phyloP scores from a whole-genome alignment of 768 basidiomycete species.

The Agrocybe praecox region DNA sequence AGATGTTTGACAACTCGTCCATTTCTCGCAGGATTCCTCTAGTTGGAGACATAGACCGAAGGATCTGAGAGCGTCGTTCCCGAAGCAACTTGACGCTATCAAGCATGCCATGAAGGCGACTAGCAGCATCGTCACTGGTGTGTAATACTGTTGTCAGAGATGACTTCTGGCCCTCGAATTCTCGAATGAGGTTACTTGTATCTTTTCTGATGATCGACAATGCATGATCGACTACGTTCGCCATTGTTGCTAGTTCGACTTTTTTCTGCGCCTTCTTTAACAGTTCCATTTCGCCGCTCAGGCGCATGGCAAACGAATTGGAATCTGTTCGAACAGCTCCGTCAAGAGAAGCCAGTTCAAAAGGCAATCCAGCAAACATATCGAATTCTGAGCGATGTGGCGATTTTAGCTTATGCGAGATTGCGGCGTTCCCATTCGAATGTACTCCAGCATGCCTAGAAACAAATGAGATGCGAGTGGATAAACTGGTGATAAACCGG shows the following conservation, averaged over 20 bases:
- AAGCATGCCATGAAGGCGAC: constrained; percentile 32
- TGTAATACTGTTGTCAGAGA: constrained; percentile 28
- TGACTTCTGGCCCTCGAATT: constrained; percentile 40
- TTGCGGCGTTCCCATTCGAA: background rate
- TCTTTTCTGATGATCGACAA: constrained; percentile 37
- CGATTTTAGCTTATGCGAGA: background rate
- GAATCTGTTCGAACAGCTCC: constrained; percentile 66
- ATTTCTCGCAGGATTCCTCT: constrained; percentile 58
- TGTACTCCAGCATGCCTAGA: constrained; percentile 27
- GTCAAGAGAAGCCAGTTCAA: constrained; percentile 64
- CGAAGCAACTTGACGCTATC: constrained; percentile 25
- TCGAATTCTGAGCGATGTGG: constrained; percentile 6
- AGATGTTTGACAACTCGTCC: constrained; percentile 45
- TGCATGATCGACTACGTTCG: constrained; percentile 51
- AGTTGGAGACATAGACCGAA: constrained; percentile 52
- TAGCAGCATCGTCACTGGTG: constrained; percentile 23
- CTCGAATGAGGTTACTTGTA: constrained; percentile 39
- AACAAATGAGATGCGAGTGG: constrained; percentile 61
- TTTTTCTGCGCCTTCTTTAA: constrained; percentile 50
- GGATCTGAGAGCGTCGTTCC: constrained; percentile 18
- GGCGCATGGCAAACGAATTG: constrained; percentile 67
- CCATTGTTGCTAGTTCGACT: constrained; percentile 53
- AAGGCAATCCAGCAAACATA: constrained; percentile 41
- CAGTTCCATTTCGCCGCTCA: constrained; percentile 54
- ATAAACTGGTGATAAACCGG: constrained; percentile 49